These are phyloP conservation scores for Aureobasidium sp. DNA, from an alignment of 2,329 filamentous ascomycete genomes.

Conservation along the genomic window DNA sequence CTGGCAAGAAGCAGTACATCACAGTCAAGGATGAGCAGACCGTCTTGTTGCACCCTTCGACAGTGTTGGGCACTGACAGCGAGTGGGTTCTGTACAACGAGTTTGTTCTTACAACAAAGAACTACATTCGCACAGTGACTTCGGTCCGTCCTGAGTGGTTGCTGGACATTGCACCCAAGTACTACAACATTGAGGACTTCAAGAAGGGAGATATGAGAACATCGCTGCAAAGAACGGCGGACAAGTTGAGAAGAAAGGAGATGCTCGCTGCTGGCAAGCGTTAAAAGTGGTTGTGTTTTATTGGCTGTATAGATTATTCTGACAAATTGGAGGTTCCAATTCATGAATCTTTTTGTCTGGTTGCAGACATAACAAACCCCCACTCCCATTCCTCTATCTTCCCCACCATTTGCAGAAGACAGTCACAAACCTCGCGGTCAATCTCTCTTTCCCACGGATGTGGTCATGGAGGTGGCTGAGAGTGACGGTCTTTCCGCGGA, in stretches of 20 bases:
- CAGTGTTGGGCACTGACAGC: conserved; percentile 75
- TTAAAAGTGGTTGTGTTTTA: not conserved
- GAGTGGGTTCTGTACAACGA: conserved; percentile 99
- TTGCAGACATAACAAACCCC: not conserved
- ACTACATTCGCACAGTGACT: conserved; percentile 93
- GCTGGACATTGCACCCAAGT: conserved; percentile 86
- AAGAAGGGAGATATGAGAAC: conserved; percentile 77
- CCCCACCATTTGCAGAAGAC: too few species aligned
- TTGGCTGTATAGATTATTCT: not conserved
- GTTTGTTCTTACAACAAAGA: conserved; percentile 95
- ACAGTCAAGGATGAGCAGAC: conserved; percentile 96
- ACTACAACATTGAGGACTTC: conserved; percentile 81
- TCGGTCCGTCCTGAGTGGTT: conserved; percentile 91
- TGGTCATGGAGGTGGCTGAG: too few species aligned
- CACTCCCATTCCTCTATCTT: not conserved
- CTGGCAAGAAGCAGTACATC: conserved; percentile 78
- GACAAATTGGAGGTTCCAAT: not conserved
- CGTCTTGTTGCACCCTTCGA: conserved; percentile 88
- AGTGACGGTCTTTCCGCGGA: too few species aligned
- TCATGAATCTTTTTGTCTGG: not conserved
- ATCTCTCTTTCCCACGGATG: too few species aligned
- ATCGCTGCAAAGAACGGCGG: conserved; percentile 46
- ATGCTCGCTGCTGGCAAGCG: conserved; percentile 12
- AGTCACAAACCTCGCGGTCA: too few species aligned
- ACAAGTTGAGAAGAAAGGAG: conserved; percentile 39